Base-by-base conservation (phyloP, 108 stramenopile species). In the Stephanodiscus triporus region DNA sequence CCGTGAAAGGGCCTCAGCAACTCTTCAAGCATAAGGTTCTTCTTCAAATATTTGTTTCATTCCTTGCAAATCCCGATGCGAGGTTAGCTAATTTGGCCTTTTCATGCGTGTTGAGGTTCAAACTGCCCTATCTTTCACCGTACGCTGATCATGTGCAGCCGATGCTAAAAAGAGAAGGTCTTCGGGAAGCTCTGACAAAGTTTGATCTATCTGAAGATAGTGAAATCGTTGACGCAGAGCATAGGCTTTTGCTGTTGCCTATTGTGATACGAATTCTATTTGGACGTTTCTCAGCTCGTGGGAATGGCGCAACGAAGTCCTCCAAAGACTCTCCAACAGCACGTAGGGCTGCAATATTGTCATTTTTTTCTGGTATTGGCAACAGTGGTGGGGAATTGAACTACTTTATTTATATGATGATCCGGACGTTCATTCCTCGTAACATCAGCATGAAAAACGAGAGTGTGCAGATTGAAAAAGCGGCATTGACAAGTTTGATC, bases 271-370 rank as follows among this genome's bases (percentile, higher is more conserved):
- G 95, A 62, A 88, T 95, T 38, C 75, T 95, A 23, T 93, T 93
- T 70, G 95, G 95, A 8, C 83, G 90, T 56, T 50, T 95, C 19
- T 77, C 85, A 42, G 63, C 91, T 22, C 70, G 80, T 67, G 78
- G 85, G 19, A 79, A 63, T 47, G 72, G 78, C 29, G 81, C 83
- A 9, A 84, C 75, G 70, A 84, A 81, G 74, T 81, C 84, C 8
- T 75, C 83, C 20, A 93, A 90, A 76, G 91, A 95, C 80, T 82
- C 92, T 22, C 95, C 92, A 32, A 76, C 84, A 23, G 80, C 92
- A 0, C 73, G 88, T 56, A 49, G 95, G 72, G 81, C 87, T 3
- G 89, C 95, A 19, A 82, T 93, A 37, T 68, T 95, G 55, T 90
- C 95, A 5, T 93, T 90, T 69, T 62, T 95, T 34, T 85, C 91